Percentiles rank a stretch among this genome's conserved stretches.
These are phyloP conservation scores for Parathielavia hyrcaniae DNA, from an alignment of 495 filamentous ascomycete genomes.

Conservation along the genomic window DNA sequence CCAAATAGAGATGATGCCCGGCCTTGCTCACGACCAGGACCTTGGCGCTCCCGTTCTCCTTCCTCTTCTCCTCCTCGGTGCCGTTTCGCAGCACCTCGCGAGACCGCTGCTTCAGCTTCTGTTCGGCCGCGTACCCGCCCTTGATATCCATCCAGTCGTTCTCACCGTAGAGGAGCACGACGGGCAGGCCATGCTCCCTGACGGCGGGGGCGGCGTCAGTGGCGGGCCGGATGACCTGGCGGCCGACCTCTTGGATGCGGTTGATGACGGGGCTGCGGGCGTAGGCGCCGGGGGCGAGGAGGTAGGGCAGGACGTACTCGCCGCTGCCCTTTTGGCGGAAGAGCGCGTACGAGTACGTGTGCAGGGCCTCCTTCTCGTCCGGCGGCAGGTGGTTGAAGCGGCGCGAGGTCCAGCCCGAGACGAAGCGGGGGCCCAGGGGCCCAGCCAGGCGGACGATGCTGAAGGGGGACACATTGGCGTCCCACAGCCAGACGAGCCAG, in stretches of 20 bases:
- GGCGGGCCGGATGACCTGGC: conserved; percentile 47
- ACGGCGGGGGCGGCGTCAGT: conserved; percentile 33
- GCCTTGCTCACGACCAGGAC: conserved; percentile 77
- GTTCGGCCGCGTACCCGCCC: conserved; percentile 72
- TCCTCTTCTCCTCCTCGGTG: conserved; percentile 59
- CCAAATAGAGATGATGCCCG: conserved; percentile 90
- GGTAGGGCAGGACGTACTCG: conserved; percentile 88
- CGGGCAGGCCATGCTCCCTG: conserved; percentile 68
- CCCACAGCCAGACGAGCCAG: conserved; percentile 91
- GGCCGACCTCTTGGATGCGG: conserved; percentile 77
- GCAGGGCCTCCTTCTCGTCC: conserved; percentile 76
- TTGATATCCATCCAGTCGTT: conserved; percentile 97
- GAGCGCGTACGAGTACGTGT: conserved; percentile 90
- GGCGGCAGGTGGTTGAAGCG: conserved; percentile 81
- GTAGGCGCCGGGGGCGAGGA: conserved; percentile 88
- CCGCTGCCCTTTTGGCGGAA: conserved; percentile 89
- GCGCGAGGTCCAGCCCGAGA: conserved; percentile 90
- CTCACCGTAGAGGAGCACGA: conserved; percentile 92
- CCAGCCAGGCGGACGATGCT: conserved; percentile 81
- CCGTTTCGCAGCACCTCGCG: conserved; percentile 50
- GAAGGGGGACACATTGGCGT: conserved; percentile 94
- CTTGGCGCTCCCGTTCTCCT: conserved; percentile 74
- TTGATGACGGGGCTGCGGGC: conserved; percentile 83
- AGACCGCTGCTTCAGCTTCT: conserved; percentile 69
- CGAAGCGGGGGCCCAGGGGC: conserved; percentile 84